Evolutionary conservation across 176 grass and related monocot genomes (phyloP).

Genomic region (Panicum miliaceum): DNA sequence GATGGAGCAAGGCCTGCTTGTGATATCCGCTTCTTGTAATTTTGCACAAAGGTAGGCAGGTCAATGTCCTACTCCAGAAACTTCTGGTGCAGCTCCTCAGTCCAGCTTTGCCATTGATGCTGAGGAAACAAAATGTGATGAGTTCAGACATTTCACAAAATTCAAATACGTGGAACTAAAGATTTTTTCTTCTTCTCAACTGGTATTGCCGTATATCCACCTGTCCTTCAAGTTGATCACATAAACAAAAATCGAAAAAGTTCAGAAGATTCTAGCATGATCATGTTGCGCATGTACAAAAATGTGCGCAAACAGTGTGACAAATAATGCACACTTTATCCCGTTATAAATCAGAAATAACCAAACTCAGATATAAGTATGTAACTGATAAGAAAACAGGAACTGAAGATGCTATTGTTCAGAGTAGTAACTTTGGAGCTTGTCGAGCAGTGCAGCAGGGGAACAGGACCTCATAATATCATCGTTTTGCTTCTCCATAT

Average conservation of each 20-base stretch:
- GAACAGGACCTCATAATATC: constrained; percentile 74
- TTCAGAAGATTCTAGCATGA: no score
- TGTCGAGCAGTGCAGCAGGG: constrained; percentile 72
- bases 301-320: no score
- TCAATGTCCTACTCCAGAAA: constrained; percentile 82
- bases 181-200: no score
- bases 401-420: constrained; percentile 8
- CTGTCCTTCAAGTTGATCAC: no score
- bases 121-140: constrained; percentile 13
- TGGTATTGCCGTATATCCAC: no score
- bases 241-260: no score
- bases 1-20: constrained; percentile 75
- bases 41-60: constrained; percentile 73
- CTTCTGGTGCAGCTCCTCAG: constrained; percentile 63
- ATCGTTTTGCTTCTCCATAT: constrained; percentile 86
- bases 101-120: constrained; percentile 68
- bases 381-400: neutral
- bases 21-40: constrained; percentile 93
- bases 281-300: no score
- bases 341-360: neutral
- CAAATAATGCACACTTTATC: neutral
- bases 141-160: neutral
- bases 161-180: no score
- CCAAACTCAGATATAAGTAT: no score
- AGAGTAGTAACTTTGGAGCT: constrained; percentile 73